A percentile compares a stretch with the other conserved stretches of the same genome.
Conservation (phyloP, 345 rosid species). For the Pistacia atlantica region DNA sequence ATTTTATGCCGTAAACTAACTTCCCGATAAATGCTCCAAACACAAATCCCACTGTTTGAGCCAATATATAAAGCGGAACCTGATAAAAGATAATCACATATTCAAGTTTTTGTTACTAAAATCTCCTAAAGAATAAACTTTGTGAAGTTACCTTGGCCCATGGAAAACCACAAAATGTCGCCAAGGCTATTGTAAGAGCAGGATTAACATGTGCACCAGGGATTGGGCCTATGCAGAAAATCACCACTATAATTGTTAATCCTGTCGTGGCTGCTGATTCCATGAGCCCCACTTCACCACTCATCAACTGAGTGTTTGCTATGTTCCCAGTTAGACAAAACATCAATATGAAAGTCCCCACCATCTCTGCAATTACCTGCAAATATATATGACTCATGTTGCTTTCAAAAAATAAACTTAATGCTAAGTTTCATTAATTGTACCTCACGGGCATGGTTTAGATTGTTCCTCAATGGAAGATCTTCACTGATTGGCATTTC, state of each 20-base stretch:
- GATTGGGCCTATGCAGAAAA: conserved; percentile 70
- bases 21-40: conserved; percentile 61
- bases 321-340: conserved; percentile 72
- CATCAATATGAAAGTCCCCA: conserved; percentile 81
- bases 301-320: conserved; percentile 50
- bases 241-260: conserved; percentile 57
- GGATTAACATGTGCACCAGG: conserved; percentile 94
- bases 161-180: conserved; percentile 66
- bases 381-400: background rate
- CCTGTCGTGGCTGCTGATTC: conserved; percentile 82
- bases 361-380: conserved; percentile 77
- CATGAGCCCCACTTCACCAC: conserved; percentile 63
- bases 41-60: conserved; percentile 67
- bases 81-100: conserved; percentile 14
- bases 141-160: conserved; percentile 61
- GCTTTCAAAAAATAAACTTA: too few species aligned
- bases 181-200: conserved; percentile 77
- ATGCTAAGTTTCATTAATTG: too few species aligned
- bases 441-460: conserved; percentile 59
- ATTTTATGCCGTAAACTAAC: conserved; percentile 52
- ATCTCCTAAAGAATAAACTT: background rate
- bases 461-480: conserved; percentile 28
- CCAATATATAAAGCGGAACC: conserved; percentile 79
- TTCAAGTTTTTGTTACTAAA: background rate
- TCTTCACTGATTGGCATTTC: conserved; percentile 31